phyloP scores from a whole-genome alignment of 768 basidiomycete genomes.

The Termitomyces eurrhizus region DNA sequence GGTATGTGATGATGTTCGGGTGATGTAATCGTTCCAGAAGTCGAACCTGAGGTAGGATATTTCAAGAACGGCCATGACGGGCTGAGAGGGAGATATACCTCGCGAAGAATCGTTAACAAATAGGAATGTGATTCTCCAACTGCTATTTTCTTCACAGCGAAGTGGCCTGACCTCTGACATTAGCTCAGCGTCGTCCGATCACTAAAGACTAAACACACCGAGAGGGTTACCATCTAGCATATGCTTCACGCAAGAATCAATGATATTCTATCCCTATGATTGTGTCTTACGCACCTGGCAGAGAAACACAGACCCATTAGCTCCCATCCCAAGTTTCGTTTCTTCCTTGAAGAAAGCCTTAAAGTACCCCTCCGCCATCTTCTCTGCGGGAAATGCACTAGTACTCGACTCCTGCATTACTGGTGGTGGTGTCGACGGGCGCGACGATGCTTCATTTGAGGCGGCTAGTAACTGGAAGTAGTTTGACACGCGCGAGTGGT shows the following conservation, averaged over 20 bases:
- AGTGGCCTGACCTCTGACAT: constrained; percentile 49
- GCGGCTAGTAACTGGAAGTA: constrained; percentile 79
- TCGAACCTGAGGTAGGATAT: constrained; percentile 49
- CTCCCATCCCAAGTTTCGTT: constrained; percentile 88
- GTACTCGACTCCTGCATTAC: constrained; percentile 15
- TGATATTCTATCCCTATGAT: neutral
- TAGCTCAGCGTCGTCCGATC: constrained; percentile 3
- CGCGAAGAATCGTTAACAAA: constrained; percentile 75
- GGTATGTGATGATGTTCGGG: constrained; percentile 92
- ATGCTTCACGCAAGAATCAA: constrained; percentile 10
- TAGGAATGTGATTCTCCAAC: constrained; percentile 89
- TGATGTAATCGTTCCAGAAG: constrained; percentile 84
- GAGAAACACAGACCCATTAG: constrained; percentile 86
- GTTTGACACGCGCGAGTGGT: constrained; percentile 59
- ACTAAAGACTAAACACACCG: constrained; percentile 37
- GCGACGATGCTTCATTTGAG: constrained; percentile 60
- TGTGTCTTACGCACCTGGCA: constrained; percentile 58
- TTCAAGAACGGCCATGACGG: neutral
- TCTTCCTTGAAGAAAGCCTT: constrained; percentile 91
- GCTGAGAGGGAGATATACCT: constrained; percentile 37
- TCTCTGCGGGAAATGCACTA: constrained; percentile 56
- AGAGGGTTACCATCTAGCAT: constrained; percentile 77
- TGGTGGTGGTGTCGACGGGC: constrained; percentile 48
- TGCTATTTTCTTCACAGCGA: constrained; percentile 96
- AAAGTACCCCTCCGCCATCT: constrained; percentile 92